A percentile compares a stretch with the other conserved stretches of the same genome.
phyloP scores from a whole-genome alignment of 768 basidiomycete species.

The Pleurotus giganteus region DNA sequence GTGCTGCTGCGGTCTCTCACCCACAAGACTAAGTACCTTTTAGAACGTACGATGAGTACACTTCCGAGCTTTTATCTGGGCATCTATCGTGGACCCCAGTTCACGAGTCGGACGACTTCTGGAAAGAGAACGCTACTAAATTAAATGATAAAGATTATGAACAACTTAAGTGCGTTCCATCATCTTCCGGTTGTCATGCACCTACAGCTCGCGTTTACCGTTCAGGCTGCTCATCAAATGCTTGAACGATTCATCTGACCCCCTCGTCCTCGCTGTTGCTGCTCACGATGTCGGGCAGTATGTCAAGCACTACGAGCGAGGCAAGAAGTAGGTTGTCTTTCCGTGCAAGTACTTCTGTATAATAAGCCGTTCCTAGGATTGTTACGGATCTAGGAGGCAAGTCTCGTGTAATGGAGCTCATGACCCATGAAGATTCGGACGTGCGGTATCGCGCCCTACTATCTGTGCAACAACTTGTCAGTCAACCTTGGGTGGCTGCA shows the following conservation, averaged over 20 bases:
- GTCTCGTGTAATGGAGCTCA: conserved; percentile 84
- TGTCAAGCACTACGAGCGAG: conserved; percentile 86
- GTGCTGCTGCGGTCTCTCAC: conserved; percentile 21
- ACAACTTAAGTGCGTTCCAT: conserved; percentile 68
- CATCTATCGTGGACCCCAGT: conserved; percentile 95
- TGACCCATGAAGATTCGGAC: conserved; percentile 85
- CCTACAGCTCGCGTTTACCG: not conserved
- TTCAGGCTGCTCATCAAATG: conserved; percentile 71
- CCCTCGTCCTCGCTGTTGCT: conserved; percentile 85
- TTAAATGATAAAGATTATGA: conserved; percentile 83
- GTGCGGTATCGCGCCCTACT: conserved; percentile 91
- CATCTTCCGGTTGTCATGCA: not conserved
- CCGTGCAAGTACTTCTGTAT: not conserved
- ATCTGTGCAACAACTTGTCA: conserved; percentile 88
- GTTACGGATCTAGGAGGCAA: conserved; percentile 88
- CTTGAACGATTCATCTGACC: conserved; percentile 66
- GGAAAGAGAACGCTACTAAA: conserved; percentile 91
- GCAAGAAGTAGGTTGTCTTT: conserved; percentile 71
- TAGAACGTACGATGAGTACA: conserved; percentile 96
- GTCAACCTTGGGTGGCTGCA: conserved; percentile 77
- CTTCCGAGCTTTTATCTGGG: conserved; percentile 84
- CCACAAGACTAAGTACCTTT: not conserved
- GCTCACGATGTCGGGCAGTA: conserved; percentile 94
- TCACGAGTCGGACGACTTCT: conserved; percentile 96
- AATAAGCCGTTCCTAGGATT: conserved; percentile 40